Conservation (phyloP, 2,329 filamentous ascomycete genomes). For the Aureobasidium leucospermi region DNA sequence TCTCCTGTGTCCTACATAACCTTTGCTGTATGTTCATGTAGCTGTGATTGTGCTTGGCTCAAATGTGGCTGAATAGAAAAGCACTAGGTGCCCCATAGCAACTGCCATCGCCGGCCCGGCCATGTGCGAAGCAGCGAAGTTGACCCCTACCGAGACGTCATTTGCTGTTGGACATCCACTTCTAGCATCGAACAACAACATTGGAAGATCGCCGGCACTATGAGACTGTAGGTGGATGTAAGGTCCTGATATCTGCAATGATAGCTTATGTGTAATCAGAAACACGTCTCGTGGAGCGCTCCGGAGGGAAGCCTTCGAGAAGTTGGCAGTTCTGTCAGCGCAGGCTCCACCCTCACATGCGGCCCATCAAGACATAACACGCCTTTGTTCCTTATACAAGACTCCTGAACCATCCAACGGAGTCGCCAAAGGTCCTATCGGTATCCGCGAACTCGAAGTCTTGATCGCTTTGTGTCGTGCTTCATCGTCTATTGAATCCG, state of each 20-base stretch:
- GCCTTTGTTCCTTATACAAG: constrained; percentile 33
- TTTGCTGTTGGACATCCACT: not conserved
- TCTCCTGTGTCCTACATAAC: too few relatives aligned
- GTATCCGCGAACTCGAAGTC: constrained; percentile 83
- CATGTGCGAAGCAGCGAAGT: not conserved
- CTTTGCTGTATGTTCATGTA: too few relatives aligned
- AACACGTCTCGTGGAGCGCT: constrained; percentile 23
- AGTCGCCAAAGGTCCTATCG: constrained; percentile 28
- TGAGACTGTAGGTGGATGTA: constrained; percentile 8
- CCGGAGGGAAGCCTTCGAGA: constrained; percentile 43
- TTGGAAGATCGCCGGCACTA: not conserved
- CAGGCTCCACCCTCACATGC: constrained; percentile 24
- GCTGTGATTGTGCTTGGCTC: not conserved
- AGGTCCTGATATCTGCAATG: too few relatives aligned
- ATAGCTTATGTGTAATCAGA: not conserved
- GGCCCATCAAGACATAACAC: constrained; percentile 30
- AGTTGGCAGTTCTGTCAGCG: constrained; percentile 42
- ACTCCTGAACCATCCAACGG: constrained; percentile 18
- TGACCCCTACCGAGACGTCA: constrained; percentile 9
- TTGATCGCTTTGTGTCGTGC: constrained; percentile 87
- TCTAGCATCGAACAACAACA: not conserved
- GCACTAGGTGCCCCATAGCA: not conserved
- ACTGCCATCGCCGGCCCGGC: not conserved
- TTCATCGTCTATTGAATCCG: constrained; percentile 63
- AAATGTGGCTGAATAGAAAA: not conserved